Base-by-base conservation (phyloP, 1,284 basidiomycete species). In the Leucoagaricus sp. region DNA sequence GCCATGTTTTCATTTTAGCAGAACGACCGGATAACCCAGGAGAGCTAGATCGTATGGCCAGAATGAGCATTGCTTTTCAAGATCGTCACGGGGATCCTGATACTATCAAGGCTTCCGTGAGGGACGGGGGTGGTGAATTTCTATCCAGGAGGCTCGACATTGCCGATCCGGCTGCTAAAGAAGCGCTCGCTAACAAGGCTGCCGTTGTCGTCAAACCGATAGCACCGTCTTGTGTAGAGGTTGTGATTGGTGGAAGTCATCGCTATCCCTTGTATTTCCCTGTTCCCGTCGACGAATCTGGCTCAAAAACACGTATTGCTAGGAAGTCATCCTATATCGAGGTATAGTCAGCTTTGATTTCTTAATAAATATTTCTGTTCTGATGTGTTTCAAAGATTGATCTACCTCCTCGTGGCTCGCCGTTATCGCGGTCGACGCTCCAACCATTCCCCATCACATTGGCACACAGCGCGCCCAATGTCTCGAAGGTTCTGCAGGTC, bases 251-350 rank as follows among this genome's bases (percentile, higher is more conserved):
- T 2, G 49, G 57, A 51, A 15, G 48, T 45, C 25, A 60, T 61
- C 55, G 49, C 10, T 64, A 64, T 41, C 38, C 55, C 13, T 53
- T 67, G 36, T 23, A 50, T 17, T 75, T 64, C 36, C 73, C 74
- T 0, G 70, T 73, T 45, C 75, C 76, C 2, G 64, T 82, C 13
- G 64, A 72, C 34, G 64, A 64, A 8, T 53, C 53, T n/a, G 66
- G 65, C 17, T 50, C 65, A 1, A 81, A 70, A 60, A 55, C 78
- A 2, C 73, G 78, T 6, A 64, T 84, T 28, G 82, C 81, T 6
- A 74, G 83, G 28, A 79, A 77, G 59, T 84, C 81, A 3, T 70
- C 64, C 19, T 84, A 79, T 59, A 70, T 84, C 8, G 82, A 85
- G 71, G 83, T 83, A 36, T 13, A 70, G 55, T 12, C 21, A 28